Percentiles rank a stretch among this genome's conserved stretches.
Conservation (phyloP, 768 basidiomycete species). For the Lentinula boryana region DNA sequence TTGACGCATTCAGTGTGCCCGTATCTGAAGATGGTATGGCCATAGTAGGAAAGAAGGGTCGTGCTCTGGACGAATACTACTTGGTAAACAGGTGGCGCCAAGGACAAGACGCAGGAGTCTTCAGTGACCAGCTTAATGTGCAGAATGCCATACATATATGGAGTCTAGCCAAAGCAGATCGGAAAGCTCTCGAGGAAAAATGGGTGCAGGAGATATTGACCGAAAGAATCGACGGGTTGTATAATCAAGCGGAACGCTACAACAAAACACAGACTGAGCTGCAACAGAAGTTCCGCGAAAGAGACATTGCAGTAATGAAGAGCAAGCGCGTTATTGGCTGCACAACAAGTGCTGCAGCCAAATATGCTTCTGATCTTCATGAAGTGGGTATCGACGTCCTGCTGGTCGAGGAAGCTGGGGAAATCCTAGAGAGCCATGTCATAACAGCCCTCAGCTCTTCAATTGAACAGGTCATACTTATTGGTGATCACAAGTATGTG, state of each 20-base stretch:
- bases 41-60: conserved; percentile 33
- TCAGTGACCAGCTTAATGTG: conserved; percentile 23
- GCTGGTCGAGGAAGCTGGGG: conserved; percentile 69
- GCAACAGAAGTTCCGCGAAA: conserved; percentile 27
- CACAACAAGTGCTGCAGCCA: conserved; percentile 67
- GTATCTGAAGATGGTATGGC: conserved; percentile 37
- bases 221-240: conserved; percentile 22
- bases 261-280: conserved; percentile 33
- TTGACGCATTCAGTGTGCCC: conserved; percentile 40
- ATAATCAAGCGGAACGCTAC: conserved; percentile 24
- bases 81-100: conserved; percentile 42
- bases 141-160: conserved; percentile 23
- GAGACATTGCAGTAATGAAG: conserved; percentile 26
- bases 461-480: conserved; percentile 53
- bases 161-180: conserved; percentile 22
- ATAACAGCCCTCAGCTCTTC: conserved; percentile 45
- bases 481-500: conserved; percentile 68
- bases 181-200: conserved; percentile 17
- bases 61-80: conserved; percentile 27
- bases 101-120: conserved; percentile 39
- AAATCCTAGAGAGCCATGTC: conserved; percentile 65
- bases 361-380: conserved; percentile 41
- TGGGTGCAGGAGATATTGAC: conserved; percentile 31
- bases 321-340: conserved; percentile 57
- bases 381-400: conserved; percentile 41